phyloP scores from a whole-genome alignment of 2,329 filamentous ascomycete species.

The Diaporthe ampelina region DNA sequence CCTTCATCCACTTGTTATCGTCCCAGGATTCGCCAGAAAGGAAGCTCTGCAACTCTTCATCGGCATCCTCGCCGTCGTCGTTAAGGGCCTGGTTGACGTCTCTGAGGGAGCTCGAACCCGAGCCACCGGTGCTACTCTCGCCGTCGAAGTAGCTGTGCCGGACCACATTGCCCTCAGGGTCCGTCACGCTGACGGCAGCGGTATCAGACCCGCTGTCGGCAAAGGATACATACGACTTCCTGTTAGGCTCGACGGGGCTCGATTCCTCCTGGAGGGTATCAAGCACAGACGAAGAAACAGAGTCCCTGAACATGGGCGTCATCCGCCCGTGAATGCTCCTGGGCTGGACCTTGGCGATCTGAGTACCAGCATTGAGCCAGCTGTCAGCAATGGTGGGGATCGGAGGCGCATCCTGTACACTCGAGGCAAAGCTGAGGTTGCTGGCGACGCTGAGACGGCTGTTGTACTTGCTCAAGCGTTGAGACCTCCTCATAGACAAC shows the following conservation, averaged over 20 bases:
- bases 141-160: slow-evolving; percentile 90
- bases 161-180: slow-evolving; percentile 79
- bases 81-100: slow-evolving; percentile 88
- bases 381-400: slow-evolving; percentile 96
- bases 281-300: slow-evolving; percentile 88
- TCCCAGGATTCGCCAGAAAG: slow-evolving; percentile 94
- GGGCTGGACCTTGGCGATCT: slow-evolving; percentile 63
- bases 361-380: slow-evolving; percentile 80
- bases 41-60: slow-evolving; percentile 91
- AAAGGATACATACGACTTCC: slow-evolving; percentile 96
- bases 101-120: slow-evolving; percentile 79
- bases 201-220: slow-evolving; percentile 82
- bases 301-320: slow-evolving; percentile 82
- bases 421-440: slow-evolving; percentile 93
- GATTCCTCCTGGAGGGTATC: slow-evolving; percentile 90
- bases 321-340: slow-evolving; percentile 60
- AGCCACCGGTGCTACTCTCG: slow-evolving; percentile 71
- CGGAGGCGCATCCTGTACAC: slow-evolving; percentile 90
- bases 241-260: slow-evolving; percentile 86
- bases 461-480: slow-evolving; percentile 90
- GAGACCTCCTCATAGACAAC: slow-evolving; percentile 90
- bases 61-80: slow-evolving; percentile 91
- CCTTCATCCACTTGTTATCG: slow-evolving; percentile 99
- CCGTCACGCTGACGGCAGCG: slow-evolving; percentile 78
- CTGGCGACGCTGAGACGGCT: slow-evolving; percentile 95